phyloP scores from a whole-genome alignment of 331 rosid genomes.

The Malus hybrid region DNA sequence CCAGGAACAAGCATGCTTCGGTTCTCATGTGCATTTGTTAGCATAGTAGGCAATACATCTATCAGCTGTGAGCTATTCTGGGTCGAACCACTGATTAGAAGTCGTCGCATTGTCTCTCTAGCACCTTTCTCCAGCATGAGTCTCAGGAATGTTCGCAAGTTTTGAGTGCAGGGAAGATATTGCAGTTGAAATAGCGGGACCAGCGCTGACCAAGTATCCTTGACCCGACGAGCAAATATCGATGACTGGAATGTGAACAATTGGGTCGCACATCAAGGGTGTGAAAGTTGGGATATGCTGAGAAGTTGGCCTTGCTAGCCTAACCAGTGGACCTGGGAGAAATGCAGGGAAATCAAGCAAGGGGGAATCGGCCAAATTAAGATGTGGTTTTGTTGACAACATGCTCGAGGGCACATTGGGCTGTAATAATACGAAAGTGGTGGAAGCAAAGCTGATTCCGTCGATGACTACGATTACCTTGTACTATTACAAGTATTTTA shows the following conservation, averaged over 20 bases:
- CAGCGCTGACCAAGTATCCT: slow-evolving; percentile 87
- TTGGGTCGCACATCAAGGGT: slow-evolving; percentile 83
- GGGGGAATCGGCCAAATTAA: slow-evolving; percentile 37
- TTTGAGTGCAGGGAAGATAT: slow-evolving; percentile 70
- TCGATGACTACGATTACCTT: background rate
- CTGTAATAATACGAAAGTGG: slow-evolving; percentile 58
- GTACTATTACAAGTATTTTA: too few species aligned
- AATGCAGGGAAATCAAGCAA: slow-evolving; percentile 66
- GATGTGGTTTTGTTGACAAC: slow-evolving; percentile 50
- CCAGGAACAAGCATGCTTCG: slow-evolving; percentile 56
- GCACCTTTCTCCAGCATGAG: slow-evolving; percentile 79
- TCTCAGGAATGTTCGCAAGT: slow-evolving; percentile 54
- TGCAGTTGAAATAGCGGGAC: slow-evolving; percentile 61
- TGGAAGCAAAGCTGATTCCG: slow-evolving; percentile 37
- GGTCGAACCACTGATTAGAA: slow-evolving; percentile 71
- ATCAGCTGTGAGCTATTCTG: slow-evolving; percentile 52
- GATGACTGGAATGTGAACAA: slow-evolving; percentile 86
- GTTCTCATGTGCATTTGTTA: slow-evolving; percentile 45
- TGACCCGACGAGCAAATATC: slow-evolving; percentile 90
- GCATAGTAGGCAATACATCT: slow-evolving; percentile 61
- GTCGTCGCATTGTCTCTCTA: slow-evolving; percentile 75
- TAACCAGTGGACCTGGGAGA: slow-evolving; percentile 63
- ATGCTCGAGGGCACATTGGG: slow-evolving; percentile 42
- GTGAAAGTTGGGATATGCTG: slow-evolving; percentile 90
- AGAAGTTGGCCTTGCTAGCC: slow-evolving; percentile 58